Conservation (phyloP, 345 rosid genomes). For the Rhizophora apiculata region DNA sequence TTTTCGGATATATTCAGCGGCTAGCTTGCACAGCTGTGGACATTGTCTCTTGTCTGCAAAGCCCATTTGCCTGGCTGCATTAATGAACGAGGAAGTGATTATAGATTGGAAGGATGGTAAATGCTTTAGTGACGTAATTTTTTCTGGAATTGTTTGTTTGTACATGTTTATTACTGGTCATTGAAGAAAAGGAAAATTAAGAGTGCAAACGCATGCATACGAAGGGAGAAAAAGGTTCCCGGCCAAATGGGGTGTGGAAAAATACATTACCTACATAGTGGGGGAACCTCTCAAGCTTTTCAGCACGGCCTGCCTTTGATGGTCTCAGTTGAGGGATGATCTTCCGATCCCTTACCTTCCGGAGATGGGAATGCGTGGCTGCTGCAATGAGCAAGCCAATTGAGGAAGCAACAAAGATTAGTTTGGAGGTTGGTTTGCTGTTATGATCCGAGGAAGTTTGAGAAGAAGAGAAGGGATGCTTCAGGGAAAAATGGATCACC, state of each 20-base stretch:
- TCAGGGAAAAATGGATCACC: not conserved
- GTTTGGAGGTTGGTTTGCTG: slow-evolving; percentile 45
- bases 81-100: not conserved
- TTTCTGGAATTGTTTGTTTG: too few relatives aligned
- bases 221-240: not conserved
- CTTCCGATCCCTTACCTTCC: slow-evolving; percentile 50
- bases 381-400: slow-evolving; percentile 68
- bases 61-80: slow-evolving; percentile 80
- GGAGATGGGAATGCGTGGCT: slow-evolving; percentile 47
- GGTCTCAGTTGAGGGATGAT: slow-evolving; percentile 54
- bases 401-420: slow-evolving; percentile 60
- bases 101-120: not conserved
- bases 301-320: slow-evolving; percentile 40
- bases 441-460: slow-evolving; percentile 32
- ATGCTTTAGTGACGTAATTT: too few relatives aligned
- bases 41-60: slow-evolving; percentile 62
- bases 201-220: not conserved
- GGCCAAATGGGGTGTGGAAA: not conserved
- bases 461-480: not conserved
- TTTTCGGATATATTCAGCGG: slow-evolving; percentile 50
- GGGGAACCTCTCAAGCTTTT: slow-evolving; percentile 68
- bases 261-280: slow-evolving; percentile 60
- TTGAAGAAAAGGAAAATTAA: not conserved
- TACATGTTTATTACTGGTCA: too few relatives aligned
- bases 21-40: slow-evolving; percentile 66